These are phyloP conservation scores for Neurospora sp. DNA, from an alignment of 495 filamentous ascomycete genomes.

Conservation along the genomic window DNA sequence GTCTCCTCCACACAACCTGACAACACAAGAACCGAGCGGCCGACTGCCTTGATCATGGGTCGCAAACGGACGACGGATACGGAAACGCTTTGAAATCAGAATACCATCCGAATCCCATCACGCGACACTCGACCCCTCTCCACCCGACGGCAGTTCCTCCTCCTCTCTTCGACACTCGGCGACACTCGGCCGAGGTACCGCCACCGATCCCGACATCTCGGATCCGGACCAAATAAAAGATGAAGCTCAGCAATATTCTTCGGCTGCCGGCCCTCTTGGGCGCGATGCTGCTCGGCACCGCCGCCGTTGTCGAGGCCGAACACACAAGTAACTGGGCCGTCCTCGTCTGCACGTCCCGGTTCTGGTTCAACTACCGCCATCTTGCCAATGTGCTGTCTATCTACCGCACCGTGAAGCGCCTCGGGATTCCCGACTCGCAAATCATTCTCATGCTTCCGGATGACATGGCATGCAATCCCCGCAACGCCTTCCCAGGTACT, in stretches of 20 bases:
- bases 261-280: slow-evolving; percentile 33
- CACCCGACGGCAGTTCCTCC: background rate
- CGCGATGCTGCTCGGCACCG: slow-evolving; percentile 32
- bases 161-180: background rate
- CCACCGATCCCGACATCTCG: background rate
- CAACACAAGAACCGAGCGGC: background rate
- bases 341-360: slow-evolving; percentile 93
- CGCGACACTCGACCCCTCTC: background rate
- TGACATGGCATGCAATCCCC: slow-evolving; percentile 98
- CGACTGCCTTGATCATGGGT: background rate
- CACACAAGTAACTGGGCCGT: slow-evolving; percentile 99
- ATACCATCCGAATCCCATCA: background rate
- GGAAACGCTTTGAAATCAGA: background rate
- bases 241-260: slow-evolving; percentile 29
- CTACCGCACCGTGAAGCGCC: slow-evolving; percentile 95
- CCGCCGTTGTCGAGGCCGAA: slow-evolving; percentile 45
- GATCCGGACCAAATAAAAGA: slow-evolving; percentile 8
- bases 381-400: slow-evolving; percentile 95
- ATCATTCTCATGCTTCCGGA: slow-evolving; percentile 99
- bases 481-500: slow-evolving; percentile 93
- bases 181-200: background rate
- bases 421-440: slow-evolving; percentile 96
- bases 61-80: background rate
- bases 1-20: background rate
- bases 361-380: slow-evolving; percentile 99